Evolutionary conservation across 2,329 filamentous ascomycete genomes (phyloP).

Genomic region (Alternaria viburni): DNA sequence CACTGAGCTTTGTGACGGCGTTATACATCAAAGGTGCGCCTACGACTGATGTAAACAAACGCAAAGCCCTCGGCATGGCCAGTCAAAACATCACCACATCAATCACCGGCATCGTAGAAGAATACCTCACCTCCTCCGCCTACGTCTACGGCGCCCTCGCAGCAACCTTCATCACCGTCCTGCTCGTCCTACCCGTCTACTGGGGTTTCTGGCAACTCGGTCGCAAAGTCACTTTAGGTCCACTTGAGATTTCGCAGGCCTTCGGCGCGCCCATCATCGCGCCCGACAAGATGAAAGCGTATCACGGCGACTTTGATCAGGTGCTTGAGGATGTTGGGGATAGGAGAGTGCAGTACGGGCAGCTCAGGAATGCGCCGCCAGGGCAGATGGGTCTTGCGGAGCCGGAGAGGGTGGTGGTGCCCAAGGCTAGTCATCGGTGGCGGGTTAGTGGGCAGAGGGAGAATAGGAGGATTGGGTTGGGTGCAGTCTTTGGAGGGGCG

Average conservation of each 20-base stretch:
- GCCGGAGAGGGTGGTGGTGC: constrained; percentile 19
- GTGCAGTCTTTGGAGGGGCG: constrained; percentile 18
- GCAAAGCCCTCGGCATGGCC: constrained; percentile 6
- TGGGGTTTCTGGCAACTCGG: constrained; percentile 48
- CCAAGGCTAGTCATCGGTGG: not conserved
- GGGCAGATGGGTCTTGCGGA: constrained; percentile 31
- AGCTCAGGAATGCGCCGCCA: constrained; percentile 19
- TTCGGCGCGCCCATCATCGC: constrained; percentile 37
- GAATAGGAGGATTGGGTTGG: constrained; percentile 12
- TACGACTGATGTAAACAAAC: not conserved
- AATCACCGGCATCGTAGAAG: constrained; percentile 31
- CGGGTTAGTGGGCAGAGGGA: not conserved
- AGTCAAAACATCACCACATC: constrained; percentile 14
- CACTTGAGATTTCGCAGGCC: constrained; percentile 46
- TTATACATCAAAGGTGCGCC: constrained; percentile 26
- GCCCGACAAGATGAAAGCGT: constrained; percentile 19
- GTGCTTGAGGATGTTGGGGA: constrained; percentile 27
- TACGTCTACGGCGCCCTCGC: constrained; percentile 42
- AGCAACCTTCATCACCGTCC: constrained; percentile 38
- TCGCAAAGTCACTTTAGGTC: constrained; percentile 43
- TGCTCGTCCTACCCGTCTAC: constrained; percentile 43
- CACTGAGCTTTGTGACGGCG: constrained; percentile 20
- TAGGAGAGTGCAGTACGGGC: constrained; percentile 26
- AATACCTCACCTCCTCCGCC: constrained; percentile 33
- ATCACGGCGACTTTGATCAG: constrained; percentile 31